phyloP scores from a whole-genome alignment of 2,329 filamentous ascomycete species.

The Venturia pyrina region DNA sequence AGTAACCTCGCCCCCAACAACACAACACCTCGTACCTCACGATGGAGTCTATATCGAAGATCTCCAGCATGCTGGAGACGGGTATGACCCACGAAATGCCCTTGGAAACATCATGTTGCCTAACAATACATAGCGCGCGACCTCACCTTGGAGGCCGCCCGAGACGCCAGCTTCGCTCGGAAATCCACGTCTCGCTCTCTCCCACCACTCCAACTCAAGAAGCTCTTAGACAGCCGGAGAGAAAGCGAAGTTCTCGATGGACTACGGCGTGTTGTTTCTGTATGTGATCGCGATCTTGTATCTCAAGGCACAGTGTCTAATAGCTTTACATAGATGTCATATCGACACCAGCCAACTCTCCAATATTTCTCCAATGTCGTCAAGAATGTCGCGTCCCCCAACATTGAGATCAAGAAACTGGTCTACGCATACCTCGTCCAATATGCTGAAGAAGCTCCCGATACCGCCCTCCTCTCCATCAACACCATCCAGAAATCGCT shows the following conservation, averaged over 20 bases:
- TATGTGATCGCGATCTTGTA: constrained; percentile 38
- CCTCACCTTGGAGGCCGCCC: constrained; percentile 92
- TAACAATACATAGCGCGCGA: constrained; percentile 64
- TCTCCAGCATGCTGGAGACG: constrained; percentile 89
- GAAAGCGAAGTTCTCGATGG: constrained; percentile 91
- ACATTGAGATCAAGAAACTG: constrained; percentile 91
- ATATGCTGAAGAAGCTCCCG: constrained; percentile 91
- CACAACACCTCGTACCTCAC: not conserved
- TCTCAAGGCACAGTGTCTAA: constrained; percentile 10
- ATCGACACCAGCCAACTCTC: constrained; percentile 75
- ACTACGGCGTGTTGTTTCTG: constrained; percentile 75
- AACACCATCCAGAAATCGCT: constrained; percentile 98
- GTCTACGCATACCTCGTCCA: constrained; percentile 98
- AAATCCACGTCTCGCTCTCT: constrained; percentile 52
- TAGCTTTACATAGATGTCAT: constrained; percentile 71
- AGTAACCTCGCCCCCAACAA: not conserved
- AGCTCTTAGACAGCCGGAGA: constrained; percentile 84
- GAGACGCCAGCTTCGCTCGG: constrained; percentile 59
- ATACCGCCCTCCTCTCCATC: constrained; percentile 90
- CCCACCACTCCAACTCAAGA: constrained; percentile 80
- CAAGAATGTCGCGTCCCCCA: constrained; percentile 93
- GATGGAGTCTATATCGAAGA: constrained; percentile 95
- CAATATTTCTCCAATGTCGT: constrained; percentile 96
- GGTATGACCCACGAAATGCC: constrained; percentile 44
- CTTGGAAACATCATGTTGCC: not conserved